Conservation (phyloP, 2,329 filamentous ascomycete species). For the Trichoderma sp. region DNA sequence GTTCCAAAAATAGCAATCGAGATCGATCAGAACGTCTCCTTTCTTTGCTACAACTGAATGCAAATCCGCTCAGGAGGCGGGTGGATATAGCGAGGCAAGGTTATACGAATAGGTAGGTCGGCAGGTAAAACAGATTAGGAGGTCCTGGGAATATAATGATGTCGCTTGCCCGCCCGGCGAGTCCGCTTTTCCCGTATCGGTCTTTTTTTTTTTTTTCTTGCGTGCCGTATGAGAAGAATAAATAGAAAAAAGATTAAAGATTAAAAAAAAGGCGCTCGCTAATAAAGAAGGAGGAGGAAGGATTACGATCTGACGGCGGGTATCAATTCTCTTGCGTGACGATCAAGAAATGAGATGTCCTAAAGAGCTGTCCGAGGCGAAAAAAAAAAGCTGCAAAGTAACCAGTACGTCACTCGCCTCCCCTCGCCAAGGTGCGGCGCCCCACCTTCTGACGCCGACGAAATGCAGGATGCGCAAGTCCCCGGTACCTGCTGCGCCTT, state of each 20-base stretch:
- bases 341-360: not conserved
- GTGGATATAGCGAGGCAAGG: not conserved
- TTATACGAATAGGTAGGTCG: not conserved
- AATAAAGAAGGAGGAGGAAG: not conserved
- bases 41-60: not conserved
- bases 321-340: not conserved
- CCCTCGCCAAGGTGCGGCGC: not conserved
- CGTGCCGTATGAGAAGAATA: not conserved
- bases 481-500: not conserved
- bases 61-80: not conserved
- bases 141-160: not conserved
- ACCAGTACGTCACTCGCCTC: conserved; percentile 14
- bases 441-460: not conserved
- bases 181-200: not conserved
- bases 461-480: not conserved
- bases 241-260: not conserved
- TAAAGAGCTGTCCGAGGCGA: not conserved
- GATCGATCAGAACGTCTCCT: not conserved
- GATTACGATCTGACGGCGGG: not conserved
- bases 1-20: not conserved
- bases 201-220: not conserved
- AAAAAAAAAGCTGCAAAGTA: not conserved
- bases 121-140: not conserved
- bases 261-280: not conserved
- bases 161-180: not conserved